These are phyloP conservation scores for Epichloe gansuensis DNA, from an alignment of 2,329 filamentous ascomycete genomes.

Conservation along the genomic window DNA sequence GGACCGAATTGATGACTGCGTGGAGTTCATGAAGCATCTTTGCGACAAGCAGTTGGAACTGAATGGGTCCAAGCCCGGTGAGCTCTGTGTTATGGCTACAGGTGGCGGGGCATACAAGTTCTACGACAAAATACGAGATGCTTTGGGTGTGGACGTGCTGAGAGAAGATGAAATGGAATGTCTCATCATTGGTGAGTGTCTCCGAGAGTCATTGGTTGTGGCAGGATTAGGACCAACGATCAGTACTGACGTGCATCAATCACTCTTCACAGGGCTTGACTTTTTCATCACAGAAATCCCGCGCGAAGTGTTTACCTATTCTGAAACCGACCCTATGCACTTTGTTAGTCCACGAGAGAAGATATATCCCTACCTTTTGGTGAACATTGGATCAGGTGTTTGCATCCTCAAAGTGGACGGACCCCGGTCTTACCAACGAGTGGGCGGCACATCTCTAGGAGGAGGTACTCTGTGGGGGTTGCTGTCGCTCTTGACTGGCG, in stretches of 20 bases:
- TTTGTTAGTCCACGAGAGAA: conserved; percentile 66
- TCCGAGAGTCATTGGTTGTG: background rate
- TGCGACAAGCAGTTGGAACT: conserved; percentile 68
- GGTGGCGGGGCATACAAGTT: conserved; percentile 95
- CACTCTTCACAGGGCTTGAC: conserved; percentile 55
- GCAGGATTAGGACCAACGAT: background rate
- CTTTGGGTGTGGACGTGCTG: conserved; percentile 74
- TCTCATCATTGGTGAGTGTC: conserved; percentile 65
- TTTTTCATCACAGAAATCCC: conserved; percentile 99
- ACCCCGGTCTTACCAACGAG: conserved; percentile 72
- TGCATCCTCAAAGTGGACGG: conserved; percentile 96
- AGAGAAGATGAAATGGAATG: conserved; percentile 98
- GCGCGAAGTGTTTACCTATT: conserved; percentile 93
- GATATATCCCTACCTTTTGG: conserved; percentile 91
- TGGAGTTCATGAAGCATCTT: conserved; percentile 78
- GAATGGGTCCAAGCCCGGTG: conserved; percentile 57
- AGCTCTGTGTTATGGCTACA: conserved; percentile 87
- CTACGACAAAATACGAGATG: conserved; percentile 78
- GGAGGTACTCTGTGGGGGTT: conserved; percentile 97
- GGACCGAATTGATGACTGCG: conserved; percentile 82
- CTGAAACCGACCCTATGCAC: conserved; percentile 78
- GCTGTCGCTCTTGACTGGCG: conserved; percentile 82
- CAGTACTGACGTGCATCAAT: background rate
- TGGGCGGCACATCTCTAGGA: conserved; percentile 87
- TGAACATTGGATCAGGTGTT: conserved; percentile 96